phyloP scores from a whole-genome alignment of 1,139 yeast species.

The Hyphopichia buzzinii region DNA sequence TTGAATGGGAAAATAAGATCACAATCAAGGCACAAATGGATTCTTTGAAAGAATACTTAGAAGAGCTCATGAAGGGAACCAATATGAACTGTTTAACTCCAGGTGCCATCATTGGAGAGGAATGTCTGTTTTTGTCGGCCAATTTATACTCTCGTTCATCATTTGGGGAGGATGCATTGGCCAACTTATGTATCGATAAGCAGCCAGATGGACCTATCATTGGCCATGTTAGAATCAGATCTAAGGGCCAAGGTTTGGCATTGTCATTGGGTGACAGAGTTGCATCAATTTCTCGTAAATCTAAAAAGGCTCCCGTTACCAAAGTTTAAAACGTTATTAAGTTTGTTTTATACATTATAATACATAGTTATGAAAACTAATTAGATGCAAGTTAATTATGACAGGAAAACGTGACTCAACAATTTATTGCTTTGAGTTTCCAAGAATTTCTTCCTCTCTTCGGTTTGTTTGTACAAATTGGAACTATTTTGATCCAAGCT shows the following conservation, averaged over 20 bases:
- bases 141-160: conserved; percentile 90
- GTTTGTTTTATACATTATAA: neutral
- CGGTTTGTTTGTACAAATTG: conserved; percentile 21
- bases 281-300: conserved; percentile 70
- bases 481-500: conserved; percentile 27
- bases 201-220: conserved; percentile 72
- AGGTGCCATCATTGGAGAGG: conserved; percentile 81
- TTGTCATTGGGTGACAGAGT: conserved; percentile 92
- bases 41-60: conserved; percentile 76
- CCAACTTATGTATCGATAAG: conserved; percentile 90
- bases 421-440: conserved; percentile 13
- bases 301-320: conserved; percentile 23
- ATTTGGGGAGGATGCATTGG: conserved; percentile 97
- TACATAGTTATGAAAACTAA: neutral
- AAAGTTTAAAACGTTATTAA: conserved; percentile 15
- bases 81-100: conserved; percentile 95
- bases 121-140: conserved; percentile 91
- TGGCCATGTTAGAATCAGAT: conserved; percentile 95
- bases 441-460: conserved; percentile 15
- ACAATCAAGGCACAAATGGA: conserved; percentile 73
- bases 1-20: conserved; percentile 99
- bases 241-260: conserved; percentile 98
- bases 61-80: conserved; percentile 75
- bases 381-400: conserved; percentile 1
- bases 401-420: conserved; percentile 10